Evolutionary conservation across 2,329 filamentous ascomycete genomes (phyloP), one percentile per base, ranked within the genome.

Genomic region (Cordyceps tenuipes): DNA sequence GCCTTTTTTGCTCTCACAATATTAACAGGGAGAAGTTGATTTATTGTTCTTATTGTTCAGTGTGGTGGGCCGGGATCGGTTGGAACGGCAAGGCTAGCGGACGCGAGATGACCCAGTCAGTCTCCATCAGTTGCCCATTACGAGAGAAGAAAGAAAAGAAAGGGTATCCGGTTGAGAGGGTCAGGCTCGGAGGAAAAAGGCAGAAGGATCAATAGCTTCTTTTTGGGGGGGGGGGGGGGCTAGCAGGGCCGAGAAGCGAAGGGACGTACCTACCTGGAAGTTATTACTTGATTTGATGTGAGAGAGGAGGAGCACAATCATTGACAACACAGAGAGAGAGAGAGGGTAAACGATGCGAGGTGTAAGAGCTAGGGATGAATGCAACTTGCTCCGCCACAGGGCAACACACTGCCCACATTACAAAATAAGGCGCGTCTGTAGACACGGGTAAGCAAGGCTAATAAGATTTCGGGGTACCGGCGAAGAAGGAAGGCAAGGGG

Each of bases 21-120:
- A 23, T 2, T 41, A 41, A 17, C 8, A 7, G 39, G 39, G 12
- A 43, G 39, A n/a, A n/a, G 39, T n/a, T 43, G 39, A 46, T 29
- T 39, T 47, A 19, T 58, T 15, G 44, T 52, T 23, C 23, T 23
- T 23, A 23, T 23, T 23, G 23, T 4, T 23, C 29, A 51, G 29
- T 59, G 57, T 53, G 57, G 57, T 53, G 57, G 57, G n/a, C 57
- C 50, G 50, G 57, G 57, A 54, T 55, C 57, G 57, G 57, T 60
- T 60, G 41, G 50, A 17, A 60, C 57, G 57, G 57, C 57, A 60
- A 53, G 57, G 48, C 57, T 60, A 60, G 34, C 50, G 57, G 34
- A 55, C 17, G 50, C 34, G 26, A 59, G 48, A 59, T 59, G 57
- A 59, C 57, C 47, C 44, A 46, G 21, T n/a, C 10, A 3, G 47